Evolutionary conservation across 2,329 filamentous ascomycete genomes (phyloP).

Genomic region (Emydomyces testavorans): DNA sequence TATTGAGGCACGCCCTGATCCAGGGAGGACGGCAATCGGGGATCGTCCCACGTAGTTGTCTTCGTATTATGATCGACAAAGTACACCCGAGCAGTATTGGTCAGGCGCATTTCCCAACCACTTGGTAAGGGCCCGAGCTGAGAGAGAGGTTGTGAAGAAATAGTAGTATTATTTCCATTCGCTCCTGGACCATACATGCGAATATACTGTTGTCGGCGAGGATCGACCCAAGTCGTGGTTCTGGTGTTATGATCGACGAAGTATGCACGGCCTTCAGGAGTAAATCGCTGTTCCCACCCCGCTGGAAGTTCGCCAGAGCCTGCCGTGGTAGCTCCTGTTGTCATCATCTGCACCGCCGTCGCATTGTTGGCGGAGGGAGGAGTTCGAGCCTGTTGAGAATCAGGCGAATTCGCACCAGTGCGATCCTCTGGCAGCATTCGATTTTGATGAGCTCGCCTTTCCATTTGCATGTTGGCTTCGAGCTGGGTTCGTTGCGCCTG

Average conservation of each 20-base stretch:
- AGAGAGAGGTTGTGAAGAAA: constrained; percentile 94
- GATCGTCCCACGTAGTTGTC: constrained; percentile 98
- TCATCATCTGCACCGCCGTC: constrained; percentile 72
- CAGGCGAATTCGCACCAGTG: constrained; percentile 73
- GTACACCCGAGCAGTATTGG: constrained; percentile 94
- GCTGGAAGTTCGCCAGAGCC: constrained; percentile 90
- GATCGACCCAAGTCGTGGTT: constrained; percentile 97
- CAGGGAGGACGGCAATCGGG: constrained; percentile 81
- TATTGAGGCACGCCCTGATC: constrained; percentile 99
- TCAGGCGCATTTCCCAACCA: constrained; percentile 98
- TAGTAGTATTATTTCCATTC: constrained; percentile 60
- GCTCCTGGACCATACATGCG: constrained; percentile 93
- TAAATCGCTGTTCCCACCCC: constrained; percentile 93
- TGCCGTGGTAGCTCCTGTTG: constrained; percentile 85
- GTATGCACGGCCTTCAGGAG: constrained; percentile 86
- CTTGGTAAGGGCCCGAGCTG: constrained; percentile 90
- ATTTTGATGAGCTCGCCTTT: constrained; percentile 88
- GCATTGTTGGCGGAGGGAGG: constrained; percentile 37
- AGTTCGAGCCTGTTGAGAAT: constrained; percentile 35
- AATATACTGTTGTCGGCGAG: constrained; percentile 93
- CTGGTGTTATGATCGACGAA: constrained; percentile 98
- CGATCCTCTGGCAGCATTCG: constrained; percentile 90
- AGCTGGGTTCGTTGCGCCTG: constrained; percentile 65
- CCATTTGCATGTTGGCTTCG: constrained; percentile 83
- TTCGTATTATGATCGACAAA: constrained; percentile 99